Base-by-base conservation (phyloP, 2,329 filamentous ascomycete species). In the Talaromyces islandicus region DNA sequence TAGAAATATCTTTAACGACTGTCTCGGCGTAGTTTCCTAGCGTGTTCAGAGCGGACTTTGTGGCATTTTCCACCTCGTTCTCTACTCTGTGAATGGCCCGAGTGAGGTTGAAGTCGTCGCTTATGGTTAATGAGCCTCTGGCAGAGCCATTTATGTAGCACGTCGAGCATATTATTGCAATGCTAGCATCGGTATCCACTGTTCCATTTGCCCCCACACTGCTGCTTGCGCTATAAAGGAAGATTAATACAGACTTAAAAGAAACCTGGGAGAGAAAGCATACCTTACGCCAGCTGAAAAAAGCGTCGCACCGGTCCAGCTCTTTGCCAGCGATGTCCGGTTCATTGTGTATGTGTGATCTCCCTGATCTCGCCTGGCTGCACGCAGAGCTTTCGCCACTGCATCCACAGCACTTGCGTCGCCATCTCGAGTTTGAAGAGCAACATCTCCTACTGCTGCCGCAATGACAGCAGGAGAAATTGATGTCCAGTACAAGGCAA, bases 121-220 rank as follows among this genome's bases (percentile, higher is more conserved):
- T 69, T 9, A 82, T 71, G 0, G 69, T 76, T 25, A 84, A 69
- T 21, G 76, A 67, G 1, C 77, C 78, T 10, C 68, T 77, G 11
- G 78, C 80, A 5, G 64, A 67, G 50, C 80, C 81, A 59, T 79
- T 80, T 58, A 83, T 68, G 65, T 84, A 84, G 65, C 82, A 84
- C 4, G 70, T 78, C 4, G 70, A 73, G 66, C 81, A 83, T 3
- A 61, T 54, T 7, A 66, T 60, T 54, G 32, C 57, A 43, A 59
- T 66, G 54, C 29, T 54, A 12, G 21, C 30, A 5, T 55, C 54
- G 7, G 32, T 12, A 41, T 43, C 6, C 7, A 52, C 4, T 52
- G 48, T 52, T 52, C 48, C 48, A 52, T 29, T 19, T 52, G 17
- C 4, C 3, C 48, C 48, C 24, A 6, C 17, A 41, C 7, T 24